A percentile compares a stretch with the other conserved stretches of the same genome.
These are phyloP conservation scores for Dacryopinax primogenitus DNA, from an alignment of 768 basidiomycete genomes.

Conservation along the genomic window DNA sequence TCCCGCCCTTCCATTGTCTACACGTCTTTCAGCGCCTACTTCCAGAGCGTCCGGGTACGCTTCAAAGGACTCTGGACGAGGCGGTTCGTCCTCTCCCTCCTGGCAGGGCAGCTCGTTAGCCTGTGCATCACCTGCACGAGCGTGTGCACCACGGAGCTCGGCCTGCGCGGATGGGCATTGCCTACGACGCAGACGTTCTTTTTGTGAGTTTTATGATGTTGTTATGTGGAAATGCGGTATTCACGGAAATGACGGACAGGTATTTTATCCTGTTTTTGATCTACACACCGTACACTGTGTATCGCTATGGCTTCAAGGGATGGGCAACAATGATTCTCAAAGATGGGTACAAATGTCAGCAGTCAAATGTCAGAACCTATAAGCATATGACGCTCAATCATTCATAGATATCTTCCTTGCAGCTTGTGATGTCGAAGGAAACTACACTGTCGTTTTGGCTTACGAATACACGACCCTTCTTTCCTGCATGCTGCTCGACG, in stretches of 20 bases:
- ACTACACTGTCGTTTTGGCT: conserved; percentile 72
- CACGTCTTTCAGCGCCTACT: conserved; percentile 11
- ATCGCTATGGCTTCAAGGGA: conserved; percentile 72
- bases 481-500: conserved; percentile 86
- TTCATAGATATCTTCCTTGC: conserved; percentile 59
- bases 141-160: conserved; percentile 70
- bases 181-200: conserved; percentile 77
- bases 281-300: conserved; percentile 84
- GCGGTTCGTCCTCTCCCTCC: conserved; percentile 52
- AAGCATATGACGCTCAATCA: neutral
- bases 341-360: conserved; percentile 81
- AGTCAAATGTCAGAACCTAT: neutral
- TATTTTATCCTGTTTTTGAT: conserved; percentile 62
- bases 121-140: conserved; percentile 83
- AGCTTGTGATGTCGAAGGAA: conserved; percentile 73
- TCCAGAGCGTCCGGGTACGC: conserved; percentile 40
- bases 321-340: conserved; percentile 60
- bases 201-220: conserved; percentile 40
- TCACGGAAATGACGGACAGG: conserved; percentile 28
- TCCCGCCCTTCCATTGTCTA: conserved; percentile 12
- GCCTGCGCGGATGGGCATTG: conserved; percentile 51
- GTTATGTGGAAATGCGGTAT: neutral
- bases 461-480: conserved; percentile 77
- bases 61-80: conserved; percentile 69
- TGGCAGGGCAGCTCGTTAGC: conserved; percentile 73